Conservation (phyloP, 2,329 filamentous ascomycete genomes). For the Neofusicoccum sp. region DNA sequence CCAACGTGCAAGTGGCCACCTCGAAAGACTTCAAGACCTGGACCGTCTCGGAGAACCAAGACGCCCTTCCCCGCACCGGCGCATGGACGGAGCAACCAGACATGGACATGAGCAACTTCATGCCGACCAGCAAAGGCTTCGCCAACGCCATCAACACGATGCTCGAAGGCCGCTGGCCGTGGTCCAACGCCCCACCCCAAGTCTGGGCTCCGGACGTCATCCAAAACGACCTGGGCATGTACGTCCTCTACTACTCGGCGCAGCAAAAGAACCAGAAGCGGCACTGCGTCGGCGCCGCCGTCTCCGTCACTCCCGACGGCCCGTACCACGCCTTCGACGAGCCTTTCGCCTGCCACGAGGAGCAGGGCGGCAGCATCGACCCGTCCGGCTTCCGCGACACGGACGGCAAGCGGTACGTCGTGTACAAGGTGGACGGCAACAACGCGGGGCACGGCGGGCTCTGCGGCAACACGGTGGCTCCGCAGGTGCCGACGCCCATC, state of each 20-base stretch:
- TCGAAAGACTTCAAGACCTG: constrained; percentile 36
- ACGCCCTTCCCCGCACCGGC: constrained; percentile 31
- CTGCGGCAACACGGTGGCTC: constrained; percentile 47
- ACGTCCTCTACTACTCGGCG: constrained; percentile 61
- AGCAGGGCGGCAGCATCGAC: constrained; percentile 61
- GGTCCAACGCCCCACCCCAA: constrained; percentile 21
- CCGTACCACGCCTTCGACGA: constrained; percentile 51
- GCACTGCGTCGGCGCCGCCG: constrained; percentile 61
- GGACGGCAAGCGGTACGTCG: constrained; percentile 56
- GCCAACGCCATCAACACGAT: background rate
- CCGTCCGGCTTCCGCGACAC: constrained; percentile 58
- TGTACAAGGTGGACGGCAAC: constrained; percentile 68
- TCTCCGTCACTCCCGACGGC: constrained; percentile 47
- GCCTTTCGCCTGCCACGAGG: constrained; percentile 51
- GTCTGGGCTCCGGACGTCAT: constrained; percentile 39
- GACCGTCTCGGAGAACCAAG: constrained; percentile 26
- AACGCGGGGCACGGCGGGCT: constrained; percentile 46
- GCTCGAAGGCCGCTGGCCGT: constrained; percentile 3
- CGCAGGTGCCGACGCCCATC: constrained; percentile 51
- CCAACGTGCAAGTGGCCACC: constrained; percentile 39
- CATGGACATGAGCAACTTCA: background rate
- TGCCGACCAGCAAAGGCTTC: background rate
- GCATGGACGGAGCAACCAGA: constrained; percentile 25
- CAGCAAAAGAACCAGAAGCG: constrained; percentile 38
- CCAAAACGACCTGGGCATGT: constrained; percentile 43